phyloP scores from a whole-genome alignment of 2,329 filamentous ascomycete genomes.

The Chrysoporthe deuterocubensis region DNA sequence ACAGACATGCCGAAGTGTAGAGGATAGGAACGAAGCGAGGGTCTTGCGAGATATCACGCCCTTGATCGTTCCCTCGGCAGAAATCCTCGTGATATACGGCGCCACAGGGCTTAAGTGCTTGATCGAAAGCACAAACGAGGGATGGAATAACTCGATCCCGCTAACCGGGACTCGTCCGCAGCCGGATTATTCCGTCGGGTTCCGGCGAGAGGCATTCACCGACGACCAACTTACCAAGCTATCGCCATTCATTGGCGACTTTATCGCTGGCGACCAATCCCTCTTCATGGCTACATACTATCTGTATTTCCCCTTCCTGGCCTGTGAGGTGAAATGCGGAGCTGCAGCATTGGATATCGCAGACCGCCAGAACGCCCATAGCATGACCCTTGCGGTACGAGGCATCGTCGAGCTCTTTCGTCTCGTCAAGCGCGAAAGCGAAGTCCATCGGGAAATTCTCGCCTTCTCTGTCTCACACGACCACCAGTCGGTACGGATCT shows the following conservation, averaged over 20 bases:
- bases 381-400: constrained; percentile 46
- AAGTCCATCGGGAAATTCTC: constrained; percentile 38
- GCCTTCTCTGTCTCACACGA: constrained; percentile 44
- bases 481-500: constrained; percentile 41
- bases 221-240: constrained; percentile 47
- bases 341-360: constrained; percentile 41
- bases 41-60: constrained; percentile 39
- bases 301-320: constrained; percentile 56
- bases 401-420: constrained; percentile 46
- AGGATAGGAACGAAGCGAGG: constrained; percentile 39
- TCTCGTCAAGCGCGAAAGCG: constrained; percentile 40
- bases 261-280: constrained; percentile 33
- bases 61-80: constrained; percentile 41
- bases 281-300: constrained; percentile 49
- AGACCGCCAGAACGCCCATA: constrained; percentile 47
- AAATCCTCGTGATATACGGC: constrained; percentile 37
- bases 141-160: constrained; percentile 46
- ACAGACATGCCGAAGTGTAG: constrained; percentile 36
- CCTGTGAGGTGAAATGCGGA: constrained; percentile 52
- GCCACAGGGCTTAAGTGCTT: constrained; percentile 39
- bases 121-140: constrained; percentile 47
- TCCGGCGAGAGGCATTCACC: constrained; percentile 46
- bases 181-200: constrained; percentile 40
- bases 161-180: constrained; percentile 38
- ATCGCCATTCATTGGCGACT: constrained; percentile 40